phyloP scores from a whole-genome alignment of 208 protist species.

The Trypanosoma congolense region DNA sequence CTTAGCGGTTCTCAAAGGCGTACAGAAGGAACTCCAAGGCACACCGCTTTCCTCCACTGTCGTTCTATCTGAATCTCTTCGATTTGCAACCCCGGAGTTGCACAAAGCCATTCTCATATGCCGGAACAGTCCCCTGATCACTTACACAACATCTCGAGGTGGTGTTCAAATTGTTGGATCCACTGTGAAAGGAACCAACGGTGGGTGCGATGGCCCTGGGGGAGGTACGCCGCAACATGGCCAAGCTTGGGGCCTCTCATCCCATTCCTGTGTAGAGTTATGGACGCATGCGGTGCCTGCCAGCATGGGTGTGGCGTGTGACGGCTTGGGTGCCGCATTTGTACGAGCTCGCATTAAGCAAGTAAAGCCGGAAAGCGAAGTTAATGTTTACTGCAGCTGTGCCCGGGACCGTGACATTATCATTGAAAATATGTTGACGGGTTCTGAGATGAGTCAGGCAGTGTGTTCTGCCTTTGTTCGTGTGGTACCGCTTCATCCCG shows the following conservation, averaged over 20 bases:
- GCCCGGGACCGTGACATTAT: slow-evolving; percentile 9
- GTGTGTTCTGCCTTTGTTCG: slow-evolving; percentile 2
- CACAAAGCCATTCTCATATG: slow-evolving; percentile 40
- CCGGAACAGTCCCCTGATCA: slow-evolving; percentile 12
- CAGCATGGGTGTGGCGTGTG: slow-evolving; percentile 33
- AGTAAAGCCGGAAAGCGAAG: slow-evolving; percentile 8
- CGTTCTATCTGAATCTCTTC: slow-evolving; percentile 47
- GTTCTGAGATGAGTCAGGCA: not conserved
- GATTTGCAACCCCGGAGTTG: slow-evolving; percentile 44
- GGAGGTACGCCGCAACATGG: slow-evolving; percentile 8
- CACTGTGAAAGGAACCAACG: not conserved
- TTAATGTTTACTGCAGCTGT: slow-evolving; percentile 18
- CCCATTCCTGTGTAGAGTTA: slow-evolving; percentile 61
- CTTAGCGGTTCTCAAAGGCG: slow-evolving; percentile 32
- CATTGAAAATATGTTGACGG: slow-evolving; percentile 12
- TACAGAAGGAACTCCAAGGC: slow-evolving; percentile 47
- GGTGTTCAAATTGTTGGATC: not conserved
- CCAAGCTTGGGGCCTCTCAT: slow-evolving; percentile 28
- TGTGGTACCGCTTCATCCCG: slow-evolving; percentile 4
- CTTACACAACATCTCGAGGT: slow-evolving; percentile 1
- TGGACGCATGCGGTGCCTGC: slow-evolving; percentile 73
- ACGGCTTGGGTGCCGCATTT: slow-evolving; percentile 54
- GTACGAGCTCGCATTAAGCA: slow-evolving; percentile 32
- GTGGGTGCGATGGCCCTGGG: slow-evolving; percentile 1
- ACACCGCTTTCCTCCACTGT: slow-evolving; percentile 38